Percentiles rank a stretch among this genome's conserved stretches.
Conservation (phyloP, 2,329 filamentous ascomycete genomes). For the Trichoderma atrobrunneum region DNA sequence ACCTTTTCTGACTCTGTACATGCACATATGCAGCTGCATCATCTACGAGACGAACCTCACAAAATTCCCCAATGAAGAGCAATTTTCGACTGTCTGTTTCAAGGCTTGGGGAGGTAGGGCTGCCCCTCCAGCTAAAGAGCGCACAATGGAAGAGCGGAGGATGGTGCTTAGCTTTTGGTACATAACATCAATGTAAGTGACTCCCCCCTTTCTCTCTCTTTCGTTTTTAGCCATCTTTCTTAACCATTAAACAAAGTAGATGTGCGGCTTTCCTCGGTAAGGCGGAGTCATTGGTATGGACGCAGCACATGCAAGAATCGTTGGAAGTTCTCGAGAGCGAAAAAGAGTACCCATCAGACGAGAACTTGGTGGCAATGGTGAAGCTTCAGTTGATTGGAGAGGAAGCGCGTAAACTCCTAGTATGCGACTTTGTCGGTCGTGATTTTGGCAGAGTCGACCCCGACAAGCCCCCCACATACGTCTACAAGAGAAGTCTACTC, state of each 20-base stretch:
- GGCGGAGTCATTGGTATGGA: conserved; percentile 55
- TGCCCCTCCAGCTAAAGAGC: conserved; percentile 29
- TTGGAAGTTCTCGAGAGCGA: conserved; percentile 45
- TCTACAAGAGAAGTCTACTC: conserved; percentile 34
- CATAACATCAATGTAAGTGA: conserved; percentile 35
- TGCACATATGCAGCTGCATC: conserved; percentile 43
- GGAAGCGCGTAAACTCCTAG: conserved; percentile 34
- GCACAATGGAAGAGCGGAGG: conserved; percentile 50
- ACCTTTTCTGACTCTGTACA: conserved; percentile 44
- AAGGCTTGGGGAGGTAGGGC: conserved; percentile 32
- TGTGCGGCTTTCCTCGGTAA: conserved; percentile 42
- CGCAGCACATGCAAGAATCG: conserved; percentile 56
- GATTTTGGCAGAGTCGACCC: conserved; percentile 30
- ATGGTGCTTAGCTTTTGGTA: conserved; percentile 48
- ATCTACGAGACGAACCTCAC: conserved; percentile 48
- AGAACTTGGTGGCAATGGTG: conserved; percentile 40
- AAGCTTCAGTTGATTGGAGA: conserved; percentile 41
- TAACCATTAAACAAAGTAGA: conserved; percentile 23
- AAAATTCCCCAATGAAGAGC: conserved; percentile 36
- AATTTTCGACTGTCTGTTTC: conserved; percentile 36
- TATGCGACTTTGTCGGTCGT: conserved; percentile 32
- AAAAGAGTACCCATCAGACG: conserved; percentile 49
- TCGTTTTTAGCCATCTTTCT: neutral
- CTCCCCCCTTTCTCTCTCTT: neutral
- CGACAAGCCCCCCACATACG: conserved; percentile 31